phyloP scores from a whole-genome alignment of 495 filamentous ascomycete species.

The Tetracladium marchalianum region DNA sequence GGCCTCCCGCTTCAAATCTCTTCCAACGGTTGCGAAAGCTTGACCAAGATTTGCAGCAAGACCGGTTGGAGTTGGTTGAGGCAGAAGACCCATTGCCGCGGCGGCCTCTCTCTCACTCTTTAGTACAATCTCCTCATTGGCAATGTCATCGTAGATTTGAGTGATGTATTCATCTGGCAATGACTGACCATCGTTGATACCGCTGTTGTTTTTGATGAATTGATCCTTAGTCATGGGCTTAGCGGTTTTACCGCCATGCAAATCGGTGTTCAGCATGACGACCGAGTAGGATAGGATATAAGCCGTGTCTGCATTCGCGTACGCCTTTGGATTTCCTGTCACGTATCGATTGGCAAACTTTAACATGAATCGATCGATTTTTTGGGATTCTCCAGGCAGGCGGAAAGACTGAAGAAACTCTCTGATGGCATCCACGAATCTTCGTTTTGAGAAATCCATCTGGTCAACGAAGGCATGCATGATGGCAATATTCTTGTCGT shows the following conservation, averaged over 20 bases:
- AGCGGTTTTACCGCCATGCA: conserved; percentile 82
- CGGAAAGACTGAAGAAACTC: conserved; percentile 93
- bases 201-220: conserved; percentile 97
- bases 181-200: conserved; percentile 95
- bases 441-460: conserved; percentile 90
- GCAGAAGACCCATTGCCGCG: conserved; percentile 54
- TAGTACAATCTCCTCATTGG: conserved; percentile 84
- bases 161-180: conserved; percentile 86
- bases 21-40: conserved; percentile 78
- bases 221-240: conserved; percentile 89
- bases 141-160: conserved; percentile 88
- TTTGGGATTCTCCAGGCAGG: conserved; percentile 91
- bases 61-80: conserved; percentile 51
- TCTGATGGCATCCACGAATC: conserved; percentile 87
- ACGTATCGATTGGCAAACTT: conserved; percentile 97
- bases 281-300: conserved; percentile 95
- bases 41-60: conserved; percentile 82
- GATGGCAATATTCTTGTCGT: conserved; percentile 81
- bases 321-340: conserved; percentile 90
- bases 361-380: conserved; percentile 99
- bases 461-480: conserved; percentile 97
- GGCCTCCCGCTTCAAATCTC: conserved; percentile 86
- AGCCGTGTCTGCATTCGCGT: conserved; percentile 95
- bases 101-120: conserved; percentile 83
- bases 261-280: conserved; percentile 93